Evolutionary conservation across 2,329 filamentous ascomycete species (phyloP).

Genomic region (Alternaria gansuensis): DNA sequence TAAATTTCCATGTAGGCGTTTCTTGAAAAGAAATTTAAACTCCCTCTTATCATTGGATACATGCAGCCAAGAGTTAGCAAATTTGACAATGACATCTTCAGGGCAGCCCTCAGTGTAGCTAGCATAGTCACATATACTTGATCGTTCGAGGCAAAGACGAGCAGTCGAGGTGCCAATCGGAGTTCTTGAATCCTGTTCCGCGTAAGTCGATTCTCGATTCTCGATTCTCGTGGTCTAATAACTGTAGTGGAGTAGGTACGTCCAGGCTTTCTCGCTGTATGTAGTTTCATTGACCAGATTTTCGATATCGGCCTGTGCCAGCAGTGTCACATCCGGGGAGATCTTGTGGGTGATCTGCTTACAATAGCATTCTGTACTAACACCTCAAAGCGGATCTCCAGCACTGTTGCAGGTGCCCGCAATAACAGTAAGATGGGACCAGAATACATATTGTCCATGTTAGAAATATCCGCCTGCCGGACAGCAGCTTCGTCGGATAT

Average conservation of each 20-base stretch:
- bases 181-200: not conserved
- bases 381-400: rapidly evolving
- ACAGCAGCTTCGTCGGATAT: not conserved
- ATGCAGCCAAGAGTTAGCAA: too few species aligned
- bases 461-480: not conserved
- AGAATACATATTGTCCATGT: not conserved
- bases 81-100: too few species aligned
- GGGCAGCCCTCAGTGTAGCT: not conserved
- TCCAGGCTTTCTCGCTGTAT: not conserved
- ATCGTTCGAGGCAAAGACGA: not conserved
- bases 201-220: not conserved
- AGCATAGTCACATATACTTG: not conserved
- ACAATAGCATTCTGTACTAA: not conserved
- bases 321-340: not conserved
- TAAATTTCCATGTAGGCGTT: not conserved
- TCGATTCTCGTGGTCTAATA: not conserved
- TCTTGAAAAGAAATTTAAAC: not conserved
- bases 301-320: not conserved
- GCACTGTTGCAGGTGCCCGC: not conserved
- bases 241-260: not conserved
- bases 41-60: not conserved
- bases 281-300: not conserved
- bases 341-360: not conserved
- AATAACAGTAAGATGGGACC: not conserved
- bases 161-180: not conserved